Conservation (phyloP, 2,329 filamentous ascomycete genomes). For the Phyllosticta paracitricarpa region DNA sequence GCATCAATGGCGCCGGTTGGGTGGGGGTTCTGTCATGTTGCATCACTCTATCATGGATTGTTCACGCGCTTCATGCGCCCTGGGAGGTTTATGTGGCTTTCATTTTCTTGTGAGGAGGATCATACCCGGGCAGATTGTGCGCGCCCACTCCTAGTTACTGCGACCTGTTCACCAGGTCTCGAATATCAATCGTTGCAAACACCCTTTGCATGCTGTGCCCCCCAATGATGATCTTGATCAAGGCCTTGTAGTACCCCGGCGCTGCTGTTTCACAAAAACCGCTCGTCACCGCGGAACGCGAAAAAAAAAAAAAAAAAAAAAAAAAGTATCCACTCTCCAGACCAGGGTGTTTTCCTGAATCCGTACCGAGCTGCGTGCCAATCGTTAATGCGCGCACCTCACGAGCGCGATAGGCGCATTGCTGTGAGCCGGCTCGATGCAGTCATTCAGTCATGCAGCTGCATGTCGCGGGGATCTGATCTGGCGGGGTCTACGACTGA, state of each 20-base stretch:
- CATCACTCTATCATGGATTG: constrained; percentile 7
- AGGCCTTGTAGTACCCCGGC: background rate
- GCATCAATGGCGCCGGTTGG: constrained; percentile 8
- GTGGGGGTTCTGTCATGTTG: background rate
- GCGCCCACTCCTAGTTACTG: constrained; percentile 10
- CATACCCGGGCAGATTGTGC: constrained; percentile 8
- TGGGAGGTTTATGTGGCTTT: constrained; percentile 1
- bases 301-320: too few species aligned
- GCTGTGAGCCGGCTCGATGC: background rate
- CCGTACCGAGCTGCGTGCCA: background rate
- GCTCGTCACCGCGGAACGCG: background rate
- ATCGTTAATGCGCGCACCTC: background rate
- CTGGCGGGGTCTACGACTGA: background rate
- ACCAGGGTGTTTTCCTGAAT: background rate
- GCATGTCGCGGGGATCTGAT: background rate
- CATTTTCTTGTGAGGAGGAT: constrained; percentile 2
- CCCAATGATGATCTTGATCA: background rate
- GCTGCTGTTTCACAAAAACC: background rate
- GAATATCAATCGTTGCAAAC: background rate
- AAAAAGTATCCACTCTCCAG: background rate
- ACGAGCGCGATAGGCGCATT: background rate
- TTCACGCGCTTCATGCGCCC: constrained; percentile 3
- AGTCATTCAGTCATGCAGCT: background rate
- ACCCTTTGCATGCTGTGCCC: background rate
- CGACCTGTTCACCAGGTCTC: background rate